phyloP scores from a whole-genome alignment of 106 monocot species.

The Dioscorea alata region DNA sequence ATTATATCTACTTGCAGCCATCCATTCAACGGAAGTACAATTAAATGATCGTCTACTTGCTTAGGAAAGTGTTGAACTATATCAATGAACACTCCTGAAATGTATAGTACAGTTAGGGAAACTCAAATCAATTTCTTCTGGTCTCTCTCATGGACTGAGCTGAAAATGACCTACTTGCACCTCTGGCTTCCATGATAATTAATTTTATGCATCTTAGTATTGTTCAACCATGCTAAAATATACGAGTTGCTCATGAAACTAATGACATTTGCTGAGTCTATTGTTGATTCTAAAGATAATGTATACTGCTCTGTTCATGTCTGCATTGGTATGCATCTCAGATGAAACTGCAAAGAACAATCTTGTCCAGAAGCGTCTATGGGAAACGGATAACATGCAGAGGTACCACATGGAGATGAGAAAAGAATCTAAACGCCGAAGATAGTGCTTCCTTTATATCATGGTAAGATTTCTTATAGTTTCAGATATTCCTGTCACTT shows the following conservation, averaged over 20 bases:
- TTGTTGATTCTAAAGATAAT: not conserved
- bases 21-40: not conserved
- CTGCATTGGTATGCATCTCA: conserved; percentile 12
- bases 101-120: too few species aligned
- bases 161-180: not conserved
- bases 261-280: not conserved
- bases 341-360: conserved; percentile 60
- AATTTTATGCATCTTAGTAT: not conserved
- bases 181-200: not conserved
- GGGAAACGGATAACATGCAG: conserved; percentile 82
- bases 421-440: conserved; percentile 82
- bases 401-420: conserved; percentile 66
- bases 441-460: conserved; percentile 37
- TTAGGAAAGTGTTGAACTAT: too few species aligned
- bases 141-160: too few species aligned
- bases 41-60: too few species aligned
- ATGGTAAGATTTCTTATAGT: too few species aligned
- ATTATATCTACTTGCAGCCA: not conserved
- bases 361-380: conserved; percentile 64
- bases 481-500: too few species aligned
- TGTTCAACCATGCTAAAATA: not conserved
- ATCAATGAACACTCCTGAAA: too few species aligned
- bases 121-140: too few species aligned
- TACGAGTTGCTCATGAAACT: not conserved
- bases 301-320: too few species aligned